Evolutionary conservation across 1,284 basidiomycete species (phyloP).

Genomic region (Moesziomyces parantarcticus): DNA sequence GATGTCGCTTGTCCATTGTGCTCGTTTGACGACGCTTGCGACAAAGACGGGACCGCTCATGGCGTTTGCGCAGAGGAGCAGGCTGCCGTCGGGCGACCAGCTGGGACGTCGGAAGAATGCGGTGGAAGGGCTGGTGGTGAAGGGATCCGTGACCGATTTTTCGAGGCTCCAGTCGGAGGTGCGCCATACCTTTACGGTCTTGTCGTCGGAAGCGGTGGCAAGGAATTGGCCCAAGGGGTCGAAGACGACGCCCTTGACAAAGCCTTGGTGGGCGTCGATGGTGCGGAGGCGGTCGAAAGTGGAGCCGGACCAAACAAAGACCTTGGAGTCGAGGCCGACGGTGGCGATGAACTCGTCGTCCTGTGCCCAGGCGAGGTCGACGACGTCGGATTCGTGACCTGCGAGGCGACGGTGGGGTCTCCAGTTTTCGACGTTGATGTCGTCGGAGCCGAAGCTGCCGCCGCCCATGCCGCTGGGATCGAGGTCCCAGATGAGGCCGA

Average conservation of each 20-base stretch:
- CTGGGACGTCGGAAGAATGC: slow-evolving; percentile 94
- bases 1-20: slow-evolving; percentile 70
- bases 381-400: slow-evolving; percentile 86
- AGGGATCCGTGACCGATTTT: slow-evolving; percentile 85
- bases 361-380: slow-evolving; percentile 95
- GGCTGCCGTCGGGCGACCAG: slow-evolving; percentile 99
- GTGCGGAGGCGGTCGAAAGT: slow-evolving; percentile 73
- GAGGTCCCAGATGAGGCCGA: slow-evolving; percentile 96
- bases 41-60: slow-evolving; percentile 98
- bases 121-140: slow-evolving; percentile 90
- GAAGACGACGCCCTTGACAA: slow-evolving; percentile 98
- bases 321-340: slow-evolving; percentile 89
- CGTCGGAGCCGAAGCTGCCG: slow-evolving; percentile 59
- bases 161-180: slow-evolving; percentile 90
- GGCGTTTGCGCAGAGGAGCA: slow-evolving; percentile 95
- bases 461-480: slow-evolving; percentile 71
- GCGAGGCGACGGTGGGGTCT: slow-evolving; percentile 89
- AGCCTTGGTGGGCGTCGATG: slow-evolving; percentile 89
- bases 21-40: slow-evolving; percentile 89
- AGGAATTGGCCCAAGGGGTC: slow-evolving; percentile 96
- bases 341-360: slow-evolving; percentile 83
- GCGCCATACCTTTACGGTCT: slow-evolving; percentile 95
- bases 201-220: slow-evolving; percentile 84
- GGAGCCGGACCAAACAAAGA: slow-evolving; percentile 80
- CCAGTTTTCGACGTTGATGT: slow-evolving; percentile 85